Conservation (phyloP, 169 alveolate genomes). For the Plasmodium malariae region DNA sequence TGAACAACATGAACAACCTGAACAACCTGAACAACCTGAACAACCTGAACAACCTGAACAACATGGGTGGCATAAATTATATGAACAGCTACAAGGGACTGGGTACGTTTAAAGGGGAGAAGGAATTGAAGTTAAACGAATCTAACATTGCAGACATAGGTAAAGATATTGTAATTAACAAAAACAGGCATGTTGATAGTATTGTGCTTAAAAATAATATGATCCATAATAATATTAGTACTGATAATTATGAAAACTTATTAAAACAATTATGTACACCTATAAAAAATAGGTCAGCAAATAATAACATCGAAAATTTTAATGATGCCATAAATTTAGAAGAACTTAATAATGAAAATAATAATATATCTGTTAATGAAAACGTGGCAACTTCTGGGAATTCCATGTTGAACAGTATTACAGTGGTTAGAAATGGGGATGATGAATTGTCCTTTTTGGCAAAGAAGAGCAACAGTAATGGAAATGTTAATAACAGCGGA, state of each 20-base stretch:
- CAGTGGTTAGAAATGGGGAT: too few species aligned
- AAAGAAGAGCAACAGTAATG: too few species aligned
- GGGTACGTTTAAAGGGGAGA: not conserved
- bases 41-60: not conserved
- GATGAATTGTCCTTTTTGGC: too few species aligned
- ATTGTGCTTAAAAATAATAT: not conserved
- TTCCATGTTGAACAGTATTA: not conserved
- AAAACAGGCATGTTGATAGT: conserved; percentile 4
- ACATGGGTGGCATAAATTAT: not conserved
- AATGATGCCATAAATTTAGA: conserved; percentile 11
- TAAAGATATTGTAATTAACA: not conserved
- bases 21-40: not conserved
- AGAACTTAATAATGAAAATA: conserved; percentile 2
- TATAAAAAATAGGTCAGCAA: conserved; percentile 9
- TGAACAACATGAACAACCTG: not conserved
- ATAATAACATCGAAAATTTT: conserved; percentile 3
- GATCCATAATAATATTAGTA: conserved; percentile 18
- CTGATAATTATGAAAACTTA: conserved; percentile 63
- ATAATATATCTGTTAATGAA: too few species aligned
- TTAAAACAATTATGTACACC: conserved; percentile 72
- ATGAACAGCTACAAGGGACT: not conserved
- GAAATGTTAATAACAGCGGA: not conserved
- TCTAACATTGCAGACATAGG: not conserved
- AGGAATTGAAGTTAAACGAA: not conserved
- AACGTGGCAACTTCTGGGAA: too few species aligned